Evolutionary conservation across 805 yeast species (phyloP).

Genomic region (Nakazawaea pomicola): DNA sequence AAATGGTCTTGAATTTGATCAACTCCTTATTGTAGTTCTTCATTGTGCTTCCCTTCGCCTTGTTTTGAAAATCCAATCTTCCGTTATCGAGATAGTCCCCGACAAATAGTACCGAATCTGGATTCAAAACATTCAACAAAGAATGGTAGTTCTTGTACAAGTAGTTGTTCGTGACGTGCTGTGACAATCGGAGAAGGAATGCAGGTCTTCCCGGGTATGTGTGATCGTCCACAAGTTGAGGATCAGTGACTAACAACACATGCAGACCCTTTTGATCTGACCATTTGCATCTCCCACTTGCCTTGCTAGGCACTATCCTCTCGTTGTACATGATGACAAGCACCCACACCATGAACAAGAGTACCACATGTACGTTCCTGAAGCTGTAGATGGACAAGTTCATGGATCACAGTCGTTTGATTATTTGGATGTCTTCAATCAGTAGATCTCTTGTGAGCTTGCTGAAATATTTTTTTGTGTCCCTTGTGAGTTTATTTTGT

Average conservation of each 20-base stretch:
- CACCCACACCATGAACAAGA: slow-evolving; percentile 15
- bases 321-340: slow-evolving; percentile 5
- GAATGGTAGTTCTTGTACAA: slow-evolving; percentile 70
- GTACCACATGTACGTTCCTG: slow-evolving; percentile 16
- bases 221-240: slow-evolving; percentile 83
- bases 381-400: slow-evolving; percentile 13
- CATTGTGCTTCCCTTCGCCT: slow-evolving; percentile 24
- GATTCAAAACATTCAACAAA: slow-evolving; percentile 55
- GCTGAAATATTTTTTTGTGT: neutral
- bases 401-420: too few relatives aligned
- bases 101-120: slow-evolving; percentile 72
- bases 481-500: neutral
- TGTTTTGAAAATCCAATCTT: slow-evolving; percentile 66
- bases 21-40: slow-evolving; percentile 61
- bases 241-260: slow-evolving; percentile 71
- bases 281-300: slow-evolving; percentile 13
- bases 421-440: neutral
- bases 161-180: slow-evolving; percentile 67
- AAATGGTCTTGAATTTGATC: slow-evolving; percentile 59
- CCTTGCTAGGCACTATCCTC: slow-evolving; percentile 3
- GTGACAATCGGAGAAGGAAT: slow-evolving; percentile 47
- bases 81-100: slow-evolving; percentile 97
- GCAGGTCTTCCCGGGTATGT: slow-evolving; percentile 75
- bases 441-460: neutral
- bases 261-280: slow-evolving; percentile 13